Evolutionary conservation across 768 basidiomycete genomes (phyloP), one percentile per base, ranked within the genome.

Genomic region (Naganishia vaughanmartiniae): DNA sequence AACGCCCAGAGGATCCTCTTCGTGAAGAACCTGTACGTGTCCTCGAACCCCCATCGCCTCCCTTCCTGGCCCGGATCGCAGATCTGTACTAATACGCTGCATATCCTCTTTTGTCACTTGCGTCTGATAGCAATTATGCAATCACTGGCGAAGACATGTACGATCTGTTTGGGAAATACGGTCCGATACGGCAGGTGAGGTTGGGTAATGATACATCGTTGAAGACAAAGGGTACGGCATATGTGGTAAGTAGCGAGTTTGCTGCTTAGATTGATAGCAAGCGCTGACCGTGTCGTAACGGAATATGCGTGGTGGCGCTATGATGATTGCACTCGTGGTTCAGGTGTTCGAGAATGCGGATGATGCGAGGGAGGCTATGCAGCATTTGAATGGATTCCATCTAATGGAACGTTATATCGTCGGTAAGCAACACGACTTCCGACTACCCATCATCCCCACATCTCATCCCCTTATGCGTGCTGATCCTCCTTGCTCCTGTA

Each of bases 391-490:
- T 76, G 95, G 95, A 54, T 99, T 99, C 84, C 95, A 99, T 83
- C 81, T 99, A 70, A 93, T 93, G 83, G 95, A 96, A 82, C 90
- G 95, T 30, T 99, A 98, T 82, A 95, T 99, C 66, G 95, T 99
- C 69, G 84, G 84, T 84, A 51, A 73, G 84, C 81, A 0, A 0
- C 42, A 24, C 34, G n/a, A n/a, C 34, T 24, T 58, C 24, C 34
- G 11, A n/a, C 31, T 30, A 58, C 55, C 55, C 39, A 26, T 12
- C 21, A 3, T 51, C 7, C 2, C 21, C 17, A 36, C 21, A 24
- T 21, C 34, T 31, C 34, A 17, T 58, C 33, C n/a, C 0, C 9
- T 6, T 24, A 58, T 45, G 12, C 24, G 14, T 63, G 14, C 26
- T 42, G 5, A 48, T 11, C 45, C 28, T 46, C 11, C 36, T 24